Percentiles rank a stretch among this genome's conserved stretches.
Conservation (phyloP, 352 stramenopile genomes). For the Phytophthora agathidicida region DNA sequence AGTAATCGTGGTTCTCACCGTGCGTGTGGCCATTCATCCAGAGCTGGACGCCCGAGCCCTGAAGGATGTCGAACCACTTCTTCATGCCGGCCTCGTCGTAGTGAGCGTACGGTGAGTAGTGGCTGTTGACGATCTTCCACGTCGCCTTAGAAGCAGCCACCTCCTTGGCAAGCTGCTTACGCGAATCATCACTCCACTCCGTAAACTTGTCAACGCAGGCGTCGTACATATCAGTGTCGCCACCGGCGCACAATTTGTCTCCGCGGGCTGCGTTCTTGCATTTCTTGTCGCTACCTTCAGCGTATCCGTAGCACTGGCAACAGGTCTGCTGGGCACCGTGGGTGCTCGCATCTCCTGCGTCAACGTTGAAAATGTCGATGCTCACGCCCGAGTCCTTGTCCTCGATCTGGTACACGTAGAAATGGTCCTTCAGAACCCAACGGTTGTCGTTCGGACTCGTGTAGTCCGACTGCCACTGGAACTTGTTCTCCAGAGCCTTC, state of each 20-base stretch:
- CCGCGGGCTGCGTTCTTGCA: constrained; percentile 62
- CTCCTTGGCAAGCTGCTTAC: constrained; percentile 54
- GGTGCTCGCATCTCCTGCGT: constrained; percentile 67
- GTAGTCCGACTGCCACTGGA: constrained; percentile 67
- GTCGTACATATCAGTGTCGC: constrained; percentile 60
- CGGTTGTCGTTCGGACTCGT: constrained; percentile 74
- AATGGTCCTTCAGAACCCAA: constrained; percentile 74
- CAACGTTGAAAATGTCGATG: constrained; percentile 81
- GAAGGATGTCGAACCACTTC: constrained; percentile 64
- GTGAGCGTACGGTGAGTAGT: constrained; percentile 84
- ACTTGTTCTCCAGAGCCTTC: constrained; percentile 56
- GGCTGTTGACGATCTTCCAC: constrained; percentile 88
- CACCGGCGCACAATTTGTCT: constrained; percentile 58
- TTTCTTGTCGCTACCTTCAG: constrained; percentile 45
- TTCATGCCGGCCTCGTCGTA: constrained; percentile 62
- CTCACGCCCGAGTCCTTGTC: constrained; percentile 47
- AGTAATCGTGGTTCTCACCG: constrained; percentile 80
- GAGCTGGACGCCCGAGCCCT: constrained; percentile 59
- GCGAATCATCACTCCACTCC: constrained; percentile 75
- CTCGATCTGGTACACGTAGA: constrained; percentile 66
- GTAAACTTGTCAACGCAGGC: constrained; percentile 70
- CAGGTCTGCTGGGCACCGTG: constrained; percentile 77
- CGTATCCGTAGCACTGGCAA: constrained; percentile 87
- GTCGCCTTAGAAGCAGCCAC: constrained; percentile 67
- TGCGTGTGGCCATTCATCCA: constrained; percentile 83